These are phyloP conservation scores for Prasinococcaceae sp. DNA, from an alignment of 139 green algal genomes.

Conservation along the genomic window DNA sequence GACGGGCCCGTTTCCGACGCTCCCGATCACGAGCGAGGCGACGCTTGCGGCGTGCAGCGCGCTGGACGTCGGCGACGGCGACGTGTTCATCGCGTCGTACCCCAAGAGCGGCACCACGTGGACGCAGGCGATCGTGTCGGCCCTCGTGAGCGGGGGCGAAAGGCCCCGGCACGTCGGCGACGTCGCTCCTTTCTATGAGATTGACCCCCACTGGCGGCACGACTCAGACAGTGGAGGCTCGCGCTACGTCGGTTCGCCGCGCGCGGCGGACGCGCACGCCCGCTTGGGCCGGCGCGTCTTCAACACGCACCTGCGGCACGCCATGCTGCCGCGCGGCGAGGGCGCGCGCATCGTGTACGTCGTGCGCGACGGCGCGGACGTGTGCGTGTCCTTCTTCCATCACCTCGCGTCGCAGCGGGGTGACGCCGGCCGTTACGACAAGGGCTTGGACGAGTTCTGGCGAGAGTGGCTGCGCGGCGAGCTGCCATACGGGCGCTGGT, in stretches of 20 bases:
- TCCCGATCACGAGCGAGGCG: no score
- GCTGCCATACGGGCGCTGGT: not conserved
- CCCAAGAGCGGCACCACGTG: conserved; percentile 9
- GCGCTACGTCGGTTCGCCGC: not conserved
- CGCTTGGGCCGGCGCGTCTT: not conserved
- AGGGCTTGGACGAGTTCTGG: not conserved
- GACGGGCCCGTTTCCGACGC: no score
- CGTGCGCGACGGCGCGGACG: conserved; percentile 1
- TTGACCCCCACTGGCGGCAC: conserved; percentile 15
- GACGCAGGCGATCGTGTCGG: conserved; percentile 6
- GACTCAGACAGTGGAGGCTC: no score
- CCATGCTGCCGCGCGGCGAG: not conserved
- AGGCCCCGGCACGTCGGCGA: conserved; percentile 1
- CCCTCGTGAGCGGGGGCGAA: not conserved
- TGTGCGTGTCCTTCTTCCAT: conserved; percentile 1
- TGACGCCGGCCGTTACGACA: conserved; percentile 1
- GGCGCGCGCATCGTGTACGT: conserved; percentile 7
- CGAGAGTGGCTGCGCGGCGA: conserved; percentile 1
- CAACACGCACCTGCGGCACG: conserved; percentile 9
- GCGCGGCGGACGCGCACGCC: not conserved
- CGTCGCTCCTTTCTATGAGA: conserved; percentile 5
- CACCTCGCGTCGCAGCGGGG: not conserved
- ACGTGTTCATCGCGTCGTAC: conserved; percentile 8
- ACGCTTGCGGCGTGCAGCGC: no score
- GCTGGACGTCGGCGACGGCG: no score